Base-by-base conservation (phyloP, 2,329 filamentous ascomycete species). In the Diplocarpon mali region DNA sequence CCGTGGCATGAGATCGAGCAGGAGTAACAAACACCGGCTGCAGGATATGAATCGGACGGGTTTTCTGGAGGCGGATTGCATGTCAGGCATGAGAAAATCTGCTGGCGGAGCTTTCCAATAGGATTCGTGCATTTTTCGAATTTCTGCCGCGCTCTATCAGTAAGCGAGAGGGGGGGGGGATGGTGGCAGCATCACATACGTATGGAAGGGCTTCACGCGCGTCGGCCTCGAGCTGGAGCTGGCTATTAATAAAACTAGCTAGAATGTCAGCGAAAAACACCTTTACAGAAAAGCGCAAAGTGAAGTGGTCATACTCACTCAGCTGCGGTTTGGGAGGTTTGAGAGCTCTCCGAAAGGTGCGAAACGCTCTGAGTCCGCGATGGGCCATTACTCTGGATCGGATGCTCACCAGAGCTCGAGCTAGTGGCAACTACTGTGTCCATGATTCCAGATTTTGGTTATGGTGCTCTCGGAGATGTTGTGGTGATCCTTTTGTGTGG, bases 1-100 rank as follows among this genome's bases (percentile, higher is more conserved):
- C 92, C 90, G 60, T 98, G 92, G 62, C 92, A 98, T 56, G 90
- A 85, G 47, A 98, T 87, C 6, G 90, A 95, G 68, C 92, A 98
- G 16, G 89, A 85, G 60, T 98, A 98, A 70, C 92, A 98, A 45
- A 98, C 78, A 20, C 85, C 92, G 2, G 90, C 92, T 6, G 83
- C 71, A 7, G 69, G 75, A 62, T 83, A 85, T 1, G 80, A 68
- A 40, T 80, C 78, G 35, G 74, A 69, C 1, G 72, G 60, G 36
- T 76, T 73, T 2, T 70, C 58, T 1, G 88, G 84, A 8, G 85
- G 77, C 8, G 92, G 88, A 50, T 88, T 93, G 69, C 92, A 98
- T 10, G 90, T 96, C 37, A 96, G 67, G 57, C 92, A 98, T 35
- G 92, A 86, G 58, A 94, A 98, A 15, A 96, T 76, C 37, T 74